Evolutionary conservation across 768 basidiomycete species (phyloP), one percentile per base, ranked within the genome.

Genomic region (Daedaleopsis sinensis): DNA sequence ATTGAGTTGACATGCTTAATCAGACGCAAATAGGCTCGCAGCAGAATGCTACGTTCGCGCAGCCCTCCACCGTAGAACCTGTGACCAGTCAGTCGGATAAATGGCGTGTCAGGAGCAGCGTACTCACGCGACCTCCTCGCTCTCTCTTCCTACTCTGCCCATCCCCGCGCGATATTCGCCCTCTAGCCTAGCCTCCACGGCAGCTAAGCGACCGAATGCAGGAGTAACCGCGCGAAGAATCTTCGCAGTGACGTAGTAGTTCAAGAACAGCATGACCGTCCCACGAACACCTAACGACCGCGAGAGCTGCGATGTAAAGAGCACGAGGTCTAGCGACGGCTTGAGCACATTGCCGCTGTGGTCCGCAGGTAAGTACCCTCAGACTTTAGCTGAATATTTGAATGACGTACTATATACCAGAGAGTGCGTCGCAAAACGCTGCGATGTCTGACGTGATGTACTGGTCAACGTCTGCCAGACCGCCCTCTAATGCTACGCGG

Each of bases 401-500:
- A 27, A 11, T 15, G 19, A 82, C 93, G 65, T 60, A 94, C 94
- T 98, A 98, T 39, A 98, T 80, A 0, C 90, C 90, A 4, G 93
- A 81, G 32, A 98, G 81, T 0, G 90, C 84, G 55, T 94, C 93
- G 50, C 91, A 87, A 84, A 96, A 98, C 1, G 90, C 82, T 43
- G 91, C 89, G 18, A 98, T 85, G 70, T 98, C 96, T 13, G 93
- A 89, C 1, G 96, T 97, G 66, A 98, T 87, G 71, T 94, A 95
- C 74, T 96, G 94, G 67, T 95, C 94, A 21, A 93, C 82, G 5
- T 90, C 90, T 27, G 93, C 91, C 15, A 76, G 67, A 0, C 74
- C 68, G 35, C 68, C 72, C 59, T 74, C 71, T 1, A 70, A 63
- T 1, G 70, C 66, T 19, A 80, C 71, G 12, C 82, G 75, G 71